Evolutionary conservation across 2,329 filamentous ascomycete genomes (phyloP), one percentile per base, ranked within the genome.

Genomic region (Parastagonospora avenae): DNA sequence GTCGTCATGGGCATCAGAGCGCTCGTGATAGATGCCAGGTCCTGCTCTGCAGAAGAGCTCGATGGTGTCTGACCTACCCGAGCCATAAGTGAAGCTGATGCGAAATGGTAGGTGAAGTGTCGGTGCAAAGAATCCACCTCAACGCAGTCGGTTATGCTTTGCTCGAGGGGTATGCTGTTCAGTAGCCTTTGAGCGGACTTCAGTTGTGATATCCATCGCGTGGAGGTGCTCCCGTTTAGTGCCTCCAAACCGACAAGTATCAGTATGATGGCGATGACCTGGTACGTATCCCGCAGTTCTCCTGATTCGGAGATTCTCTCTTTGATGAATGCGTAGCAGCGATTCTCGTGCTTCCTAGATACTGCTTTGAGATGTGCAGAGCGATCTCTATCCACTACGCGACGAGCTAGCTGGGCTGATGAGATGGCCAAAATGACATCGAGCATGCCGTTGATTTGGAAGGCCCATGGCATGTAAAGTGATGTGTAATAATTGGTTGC

Each of bases 71-170:
- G 57, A 11, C 66, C 63, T 1, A 72, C 66, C 29, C 62, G 55
- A 1, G 64, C 59, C 69, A 73, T 72, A 7, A 73, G 57, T 1
- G 70, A 71, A 9, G 69, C 69, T 52, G 68, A 70, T 10, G 64
- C 67, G 41, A 70, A 68, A 47, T 73, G 68, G 43, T 73, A 73
- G 7, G 70, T 73, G 44, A 72, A 72, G 52, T 73, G 70, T 1
- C 70, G 60, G 37, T 67, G 67, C 6, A 73, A 53, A 14, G 67
- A 70, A 32, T 72, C 68, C 2, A 72, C 57, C 35, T 72, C 69
- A 47, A 68, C 59, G 9, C 63, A 68, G 14, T 66, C 60, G 35
- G 58, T 55, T 15, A 61, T 55, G 32, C 52, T 62, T 28, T 64
- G 60, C 37, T 69, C 61, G 12, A 53, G 53, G 19, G 64, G 59